Conservation (phyloP, 2,329 filamentous ascomycete genomes). For the Cladosporium austrohemisphaericum region DNA sequence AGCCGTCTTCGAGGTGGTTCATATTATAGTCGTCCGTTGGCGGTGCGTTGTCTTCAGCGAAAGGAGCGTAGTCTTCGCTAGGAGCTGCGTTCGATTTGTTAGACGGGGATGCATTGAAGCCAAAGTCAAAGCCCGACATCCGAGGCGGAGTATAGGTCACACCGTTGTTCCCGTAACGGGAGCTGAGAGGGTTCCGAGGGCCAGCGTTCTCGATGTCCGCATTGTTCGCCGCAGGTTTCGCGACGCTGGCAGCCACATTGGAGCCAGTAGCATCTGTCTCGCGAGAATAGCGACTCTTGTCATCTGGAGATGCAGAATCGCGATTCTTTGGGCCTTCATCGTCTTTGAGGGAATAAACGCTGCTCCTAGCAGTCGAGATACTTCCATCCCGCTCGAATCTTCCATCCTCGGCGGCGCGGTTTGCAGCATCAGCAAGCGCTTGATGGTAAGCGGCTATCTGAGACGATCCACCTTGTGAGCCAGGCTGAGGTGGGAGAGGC, state of each 20-base stretch:
- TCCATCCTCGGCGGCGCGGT: constrained; percentile 69
- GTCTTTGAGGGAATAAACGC: constrained; percentile 22
- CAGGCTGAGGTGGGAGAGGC: constrained; percentile 47
- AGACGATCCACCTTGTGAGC: constrained; percentile 44
- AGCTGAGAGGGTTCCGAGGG: constrained; percentile 12
- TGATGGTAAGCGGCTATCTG: constrained; percentile 73
- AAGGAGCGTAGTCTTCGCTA: constrained; percentile 28
- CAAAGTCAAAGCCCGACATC: constrained; percentile 36
- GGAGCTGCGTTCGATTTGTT: constrained; percentile 11
- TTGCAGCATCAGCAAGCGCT: constrained; percentile 76
- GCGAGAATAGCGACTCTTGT: constrained; percentile 17
- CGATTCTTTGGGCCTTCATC: constrained; percentile 11
- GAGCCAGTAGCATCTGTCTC: constrained; percentile 6
- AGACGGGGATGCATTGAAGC: constrained; percentile 30
- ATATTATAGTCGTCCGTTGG: constrained; percentile 45
- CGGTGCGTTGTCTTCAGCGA: constrained; percentile 28
- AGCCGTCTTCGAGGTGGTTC: constrained; percentile 53
- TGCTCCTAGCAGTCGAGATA: constrained; percentile 27
- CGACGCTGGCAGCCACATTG: background rate
- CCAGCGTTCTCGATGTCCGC: background rate
- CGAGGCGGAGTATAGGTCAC: constrained; percentile 24
- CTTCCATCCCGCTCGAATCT: constrained; percentile 65
- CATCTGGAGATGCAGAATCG: constrained; percentile 10
- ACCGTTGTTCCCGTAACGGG: constrained; percentile 16
- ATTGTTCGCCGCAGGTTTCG: background rate